Evolutionary conservation across 192 early-diverging fungal species (phyloP), one percentile per base, ranked within the genome.

Genomic region (Coemansia sp.): DNA sequence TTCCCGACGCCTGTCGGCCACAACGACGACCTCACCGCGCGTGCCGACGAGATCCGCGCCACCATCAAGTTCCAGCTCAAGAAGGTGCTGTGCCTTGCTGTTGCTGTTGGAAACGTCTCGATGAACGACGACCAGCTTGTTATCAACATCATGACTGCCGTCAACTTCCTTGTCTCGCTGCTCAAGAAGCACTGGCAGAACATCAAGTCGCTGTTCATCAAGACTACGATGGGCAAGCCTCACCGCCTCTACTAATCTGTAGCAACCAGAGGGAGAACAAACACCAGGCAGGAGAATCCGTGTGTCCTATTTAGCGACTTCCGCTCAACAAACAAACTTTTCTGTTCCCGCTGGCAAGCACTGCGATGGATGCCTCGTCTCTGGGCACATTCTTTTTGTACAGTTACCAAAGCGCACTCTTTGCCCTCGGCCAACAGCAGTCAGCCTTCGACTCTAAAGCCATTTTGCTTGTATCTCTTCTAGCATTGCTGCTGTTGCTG

Each of bases 171-270:
- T 77, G 95, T 98, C 39, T 96, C 95, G 52, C 85, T 98, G 66
- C 87, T 98, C 72, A 98, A 98, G 93, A 98, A 96, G 90, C 90
- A 95, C 91, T 98, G 96, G 96, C 96, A 98, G 85, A 98, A 98
- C 92, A 91, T 98, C 85, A 94, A 91, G 88, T 95, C 95, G 70
- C 87, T 98, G 69, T 96, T 91, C 92, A 89, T 98, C 89, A 98
- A 96, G 93, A 92, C 89, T 72, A 91, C 92, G 74, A 98, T 97
- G 95, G 94, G 94, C 87, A 94, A 93, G 86, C 92, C 93, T 67
- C 78, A 91, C 73, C 93, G 92, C 72, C 85, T 95, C 64, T 93
- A 91, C 90, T 95, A 90, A 89, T 45, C 8, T 24, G 59, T 15
- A 38, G 23, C 16, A 11, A 45, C 41, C 41, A 46, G 46, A 20